Conservation (phyloP, 2,329 filamentous ascomycete genomes). For the Xylariaceae sp. region DNA sequence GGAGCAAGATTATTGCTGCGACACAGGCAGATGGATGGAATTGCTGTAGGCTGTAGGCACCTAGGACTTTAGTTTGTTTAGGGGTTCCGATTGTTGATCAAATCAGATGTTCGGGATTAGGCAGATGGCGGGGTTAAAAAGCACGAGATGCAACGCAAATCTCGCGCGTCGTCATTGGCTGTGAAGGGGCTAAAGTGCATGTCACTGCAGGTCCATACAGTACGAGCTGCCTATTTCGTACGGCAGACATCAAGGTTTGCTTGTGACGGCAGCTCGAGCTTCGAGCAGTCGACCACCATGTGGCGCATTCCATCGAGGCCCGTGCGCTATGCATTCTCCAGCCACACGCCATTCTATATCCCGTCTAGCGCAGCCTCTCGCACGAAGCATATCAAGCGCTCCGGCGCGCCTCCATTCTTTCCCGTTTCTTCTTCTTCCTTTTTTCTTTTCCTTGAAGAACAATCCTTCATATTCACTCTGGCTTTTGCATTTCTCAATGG, state of each 20-base stretch:
- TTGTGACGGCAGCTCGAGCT: too few relatives aligned
- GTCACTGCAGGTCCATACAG: background rate
- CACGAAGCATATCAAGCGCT: background rate
- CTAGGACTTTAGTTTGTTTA: background rate
- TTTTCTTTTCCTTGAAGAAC: slow-evolving; percentile 28
- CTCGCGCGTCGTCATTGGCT: background rate
- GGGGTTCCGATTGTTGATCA: too few relatives aligned
- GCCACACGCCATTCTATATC: background rate
- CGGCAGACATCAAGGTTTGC: background rate
- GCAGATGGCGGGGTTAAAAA: background rate
- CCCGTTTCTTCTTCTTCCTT: slow-evolving; percentile 5
- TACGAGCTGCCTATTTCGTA: background rate
- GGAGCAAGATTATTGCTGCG: background rate
- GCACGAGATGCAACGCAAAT: background rate
- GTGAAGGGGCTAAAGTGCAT: background rate
- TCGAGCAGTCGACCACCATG: too few relatives aligned
- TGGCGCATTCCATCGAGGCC: background rate
- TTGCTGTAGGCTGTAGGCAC: background rate
- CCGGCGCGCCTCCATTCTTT: background rate
- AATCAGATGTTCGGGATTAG: too few relatives aligned
- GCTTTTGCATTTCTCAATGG: slow-evolving; percentile 49
- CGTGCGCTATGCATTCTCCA: background rate
- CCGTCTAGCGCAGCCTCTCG: background rate
- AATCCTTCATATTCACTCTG: slow-evolving; percentile 64
- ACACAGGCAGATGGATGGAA: background rate